Percentiles rank a stretch among this genome's conserved stretches.
These are phyloP conservation scores for Phaeosphaeria sp. DNA, from an alignment of 2,329 filamentous ascomycete genomes.

Conservation along the genomic window DNA sequence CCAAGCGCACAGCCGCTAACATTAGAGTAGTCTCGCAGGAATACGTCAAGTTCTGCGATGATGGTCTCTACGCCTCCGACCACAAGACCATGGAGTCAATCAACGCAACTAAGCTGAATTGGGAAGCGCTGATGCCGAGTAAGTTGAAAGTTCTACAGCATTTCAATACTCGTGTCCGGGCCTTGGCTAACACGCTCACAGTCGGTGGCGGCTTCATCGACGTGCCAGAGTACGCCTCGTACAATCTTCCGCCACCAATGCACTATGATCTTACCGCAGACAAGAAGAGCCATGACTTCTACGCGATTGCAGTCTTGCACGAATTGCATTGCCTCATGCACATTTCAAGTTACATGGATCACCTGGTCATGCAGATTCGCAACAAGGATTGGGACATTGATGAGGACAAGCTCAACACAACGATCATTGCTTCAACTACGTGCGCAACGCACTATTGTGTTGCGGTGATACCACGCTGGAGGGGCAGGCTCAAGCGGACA, in stretches of 20 bases:
- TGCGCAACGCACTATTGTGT: constrained; percentile 35
- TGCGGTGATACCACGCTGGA: constrained; percentile 34
- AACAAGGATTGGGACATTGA: constrained; percentile 19
- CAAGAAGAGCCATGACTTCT: constrained; percentile 18
- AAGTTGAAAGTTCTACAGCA: not conserved
- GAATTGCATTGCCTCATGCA: constrained; percentile 28
- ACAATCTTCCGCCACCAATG: constrained; percentile 23
- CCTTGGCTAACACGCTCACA: constrained; percentile 1
- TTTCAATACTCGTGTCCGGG: not conserved
- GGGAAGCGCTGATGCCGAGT: constrained; percentile 17
- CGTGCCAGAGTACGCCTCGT: constrained; percentile 6
- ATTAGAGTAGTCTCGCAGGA: constrained; percentile 11
- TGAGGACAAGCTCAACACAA: constrained; percentile 30
- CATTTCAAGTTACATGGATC: constrained; percentile 18
- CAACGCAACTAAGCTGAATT: constrained; percentile 16
- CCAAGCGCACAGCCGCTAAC: constrained; percentile 3
- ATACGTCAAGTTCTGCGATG: constrained; percentile 18
- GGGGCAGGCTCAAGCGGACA: constrained; percentile 18
- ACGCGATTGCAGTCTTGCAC: constrained; percentile 25
- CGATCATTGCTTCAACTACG: constrained; percentile 39
- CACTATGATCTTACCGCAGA: constrained; percentile 13
- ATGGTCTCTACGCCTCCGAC: constrained; percentile 22
- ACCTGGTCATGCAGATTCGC: constrained; percentile 21
- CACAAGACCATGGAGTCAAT: constrained; percentile 18
- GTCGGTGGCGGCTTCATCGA: constrained; percentile 25